Base-by-base conservation (phyloP, 176 grass and related monocot genomes). In the Lolium rigidum region DNA sequence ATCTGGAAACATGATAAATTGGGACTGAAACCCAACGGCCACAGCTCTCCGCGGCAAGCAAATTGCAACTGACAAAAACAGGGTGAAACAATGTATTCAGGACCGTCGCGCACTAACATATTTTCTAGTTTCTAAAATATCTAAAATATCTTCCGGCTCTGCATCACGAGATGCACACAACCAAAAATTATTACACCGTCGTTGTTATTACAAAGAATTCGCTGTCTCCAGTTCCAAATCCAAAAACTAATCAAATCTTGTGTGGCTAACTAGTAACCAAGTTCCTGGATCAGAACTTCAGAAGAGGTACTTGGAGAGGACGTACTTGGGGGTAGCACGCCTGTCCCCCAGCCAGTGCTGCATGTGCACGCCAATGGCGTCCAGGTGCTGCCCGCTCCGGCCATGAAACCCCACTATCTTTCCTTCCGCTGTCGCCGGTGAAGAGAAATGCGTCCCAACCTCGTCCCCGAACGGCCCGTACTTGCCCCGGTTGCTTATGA, bases 321-420 rank as follows among this genome's bases (percentile, higher is more conserved):
- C 46, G 9, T 70, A 91, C 61, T 92, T 99, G 4, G 90, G 86
- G 0, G 76, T 46, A 4, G 91, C 60, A 31, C 89, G 91, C 70
- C 85, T 84, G 90, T 96, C 94, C 5, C 88, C 90, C 2, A 93
- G 78, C 94, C 97, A 99, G 18, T 94, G 97, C 79, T 96, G 97
- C 97, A 94, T 99, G 51, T 99, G 94, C 48, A 99, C 92, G 24
- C 94, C 97, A 20, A 99, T 93, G 47, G 97, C 97, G 69, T 99
- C 92, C 24, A 94, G 79, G 80, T 94, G 93, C 77, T 88, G 80
- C 39, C 80, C 90, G 43, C 97, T 96, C 65, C 97, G 86, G 67
- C 97, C 97, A 50, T 99, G 97, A 74, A 99, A 99, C 4, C 97
- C 92, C 1, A 94, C 94, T 31, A 94, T 89, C 80, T 99, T 99